Percentiles rank a stretch among this genome's conserved stretches.
Conservation (phyloP, 2,329 filamentous ascomycete species). For the Ophiosphaerella narmari region DNA sequence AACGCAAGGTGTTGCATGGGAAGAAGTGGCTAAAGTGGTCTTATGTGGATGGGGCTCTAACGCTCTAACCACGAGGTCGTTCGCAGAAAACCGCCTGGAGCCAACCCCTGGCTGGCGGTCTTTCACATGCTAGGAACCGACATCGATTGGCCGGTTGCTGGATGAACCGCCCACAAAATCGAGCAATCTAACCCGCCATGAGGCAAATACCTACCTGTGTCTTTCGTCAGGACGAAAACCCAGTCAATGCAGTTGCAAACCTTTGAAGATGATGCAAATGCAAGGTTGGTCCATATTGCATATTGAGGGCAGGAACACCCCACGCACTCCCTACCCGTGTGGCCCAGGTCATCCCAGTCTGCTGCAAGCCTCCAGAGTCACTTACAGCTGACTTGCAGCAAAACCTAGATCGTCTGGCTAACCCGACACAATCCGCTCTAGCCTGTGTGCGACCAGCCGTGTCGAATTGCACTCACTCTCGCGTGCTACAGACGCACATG, state of each 20-base stretch:
- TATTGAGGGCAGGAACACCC: constrained; percentile 8
- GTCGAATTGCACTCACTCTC: constrained; percentile 11
- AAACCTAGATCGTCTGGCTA: constrained; percentile 26
- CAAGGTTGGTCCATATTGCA: background rate
- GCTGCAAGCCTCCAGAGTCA: constrained; percentile 29
- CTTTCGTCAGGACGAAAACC: no score
- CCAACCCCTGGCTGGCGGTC: background rate
- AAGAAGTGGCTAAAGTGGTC: no score
- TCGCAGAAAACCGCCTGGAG: no score
- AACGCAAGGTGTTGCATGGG: constrained; percentile 9
- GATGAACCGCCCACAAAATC: background rate
- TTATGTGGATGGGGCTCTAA: no score
- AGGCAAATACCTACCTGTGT: no score
- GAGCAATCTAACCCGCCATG: background rate
- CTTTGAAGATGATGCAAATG: background rate
- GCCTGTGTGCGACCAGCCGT: constrained; percentile 5
- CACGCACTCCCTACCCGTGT: constrained; percentile 25
- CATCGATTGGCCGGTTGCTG: background rate
- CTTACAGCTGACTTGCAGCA: constrained; percentile 35
- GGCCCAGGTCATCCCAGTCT: constrained; percentile 19
- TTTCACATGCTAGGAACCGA: constrained; percentile 1
- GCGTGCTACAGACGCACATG: constrained; percentile 13
- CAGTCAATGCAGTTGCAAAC: background rate
- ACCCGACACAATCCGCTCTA: constrained; percentile 18
- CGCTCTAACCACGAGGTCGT: no score